A percentile compares a stretch with the other conserved stretches of the same genome.
These are phyloP conservation scores for Aquilaria agallochum DNA, from an alignment of 441 rosid species.

Conservation along the genomic window DNA sequence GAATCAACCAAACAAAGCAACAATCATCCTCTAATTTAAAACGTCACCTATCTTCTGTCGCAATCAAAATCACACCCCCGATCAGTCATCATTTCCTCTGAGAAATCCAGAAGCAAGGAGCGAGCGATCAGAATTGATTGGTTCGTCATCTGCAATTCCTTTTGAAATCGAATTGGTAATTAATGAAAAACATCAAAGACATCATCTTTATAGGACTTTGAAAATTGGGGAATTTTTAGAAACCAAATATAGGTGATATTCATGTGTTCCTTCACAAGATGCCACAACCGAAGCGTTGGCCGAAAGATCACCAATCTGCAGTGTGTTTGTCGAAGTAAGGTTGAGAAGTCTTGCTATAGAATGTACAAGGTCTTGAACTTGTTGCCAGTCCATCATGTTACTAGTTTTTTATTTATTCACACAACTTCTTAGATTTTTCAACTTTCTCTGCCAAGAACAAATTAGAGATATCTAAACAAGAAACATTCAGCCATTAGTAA, in stretches of 20 bases:
- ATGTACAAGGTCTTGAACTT: constrained; percentile 43
- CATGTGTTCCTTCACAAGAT: constrained; percentile 37
- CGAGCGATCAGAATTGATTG: constrained; percentile 49
- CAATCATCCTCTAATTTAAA: constrained; percentile 48
- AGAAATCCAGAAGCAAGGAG: constrained; percentile 69
- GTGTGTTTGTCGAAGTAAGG: constrained; percentile 81
- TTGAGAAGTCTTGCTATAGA: constrained; percentile 68
- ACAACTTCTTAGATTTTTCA: constrained; percentile 41
- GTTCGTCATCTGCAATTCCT: constrained; percentile 21
- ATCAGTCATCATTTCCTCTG: constrained; percentile 45
- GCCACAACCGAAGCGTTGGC: constrained; percentile 23
- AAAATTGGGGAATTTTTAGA: neutral
- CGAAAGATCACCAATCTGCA: constrained; percentile 33
- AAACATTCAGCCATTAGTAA: neutral
- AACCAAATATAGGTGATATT: constrained; percentile 39
- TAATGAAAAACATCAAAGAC: neutral
- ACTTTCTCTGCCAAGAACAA: constrained; percentile 31
- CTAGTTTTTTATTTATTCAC: constrained; percentile 36
- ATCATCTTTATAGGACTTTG: neutral
- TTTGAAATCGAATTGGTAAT: neutral
- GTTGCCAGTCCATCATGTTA: constrained; percentile 22
- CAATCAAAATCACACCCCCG: constrained; percentile 13
- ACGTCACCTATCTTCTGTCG: constrained; percentile 7
- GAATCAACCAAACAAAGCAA: constrained; percentile 77
- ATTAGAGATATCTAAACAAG: neutral